Evolutionary conservation across 805 yeast species (phyloP).

Genomic region (Cyberlindnera nakhonratchasimensis): DNA sequence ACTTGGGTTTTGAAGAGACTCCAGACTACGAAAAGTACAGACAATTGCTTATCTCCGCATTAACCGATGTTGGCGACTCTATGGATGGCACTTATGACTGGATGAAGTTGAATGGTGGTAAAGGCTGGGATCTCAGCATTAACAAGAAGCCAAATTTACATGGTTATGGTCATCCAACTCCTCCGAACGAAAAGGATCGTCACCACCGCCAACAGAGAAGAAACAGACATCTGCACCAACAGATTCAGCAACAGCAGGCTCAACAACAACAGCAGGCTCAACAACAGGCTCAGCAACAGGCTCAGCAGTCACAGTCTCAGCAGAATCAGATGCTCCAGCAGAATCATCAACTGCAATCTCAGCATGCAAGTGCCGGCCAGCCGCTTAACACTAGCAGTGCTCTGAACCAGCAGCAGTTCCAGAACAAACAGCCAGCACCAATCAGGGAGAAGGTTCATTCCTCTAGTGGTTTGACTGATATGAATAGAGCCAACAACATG

Average conservation of each 20-base stretch:
- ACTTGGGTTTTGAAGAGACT: conserved; percentile 70
- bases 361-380: conserved; percentile 16
- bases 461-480: conserved; percentile 20
- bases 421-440: conserved; percentile 30
- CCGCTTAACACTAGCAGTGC: conserved; percentile 21
- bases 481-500: conserved; percentile 18
- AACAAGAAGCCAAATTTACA: conserved; percentile 78
- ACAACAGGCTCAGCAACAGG: conserved; percentile 18
- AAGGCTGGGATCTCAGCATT: conserved; percentile 75
- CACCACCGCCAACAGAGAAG: conserved; percentile 30
- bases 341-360: conserved; percentile 18
- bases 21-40: conserved; percentile 73
- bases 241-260: conserved; percentile 22
- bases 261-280: conserved; percentile 19
- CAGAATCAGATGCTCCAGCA: conserved; percentile 9
- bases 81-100: conserved; percentile 76
- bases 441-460: conserved; percentile 28
- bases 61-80: conserved; percentile 53
- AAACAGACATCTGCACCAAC: conserved; percentile 29
- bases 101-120: conserved; percentile 76
- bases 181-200: conserved; percentile 33
- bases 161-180: conserved; percentile 76
- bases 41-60: conserved; percentile 54
- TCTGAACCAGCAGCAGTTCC: conserved; percentile 29
- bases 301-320: conserved; percentile 19